Evolutionary conservation across 2,329 filamentous ascomycete genomes (phyloP), one percentile per base, ranked within the genome.

Genomic region (Colletotrichum caudatum): DNA sequence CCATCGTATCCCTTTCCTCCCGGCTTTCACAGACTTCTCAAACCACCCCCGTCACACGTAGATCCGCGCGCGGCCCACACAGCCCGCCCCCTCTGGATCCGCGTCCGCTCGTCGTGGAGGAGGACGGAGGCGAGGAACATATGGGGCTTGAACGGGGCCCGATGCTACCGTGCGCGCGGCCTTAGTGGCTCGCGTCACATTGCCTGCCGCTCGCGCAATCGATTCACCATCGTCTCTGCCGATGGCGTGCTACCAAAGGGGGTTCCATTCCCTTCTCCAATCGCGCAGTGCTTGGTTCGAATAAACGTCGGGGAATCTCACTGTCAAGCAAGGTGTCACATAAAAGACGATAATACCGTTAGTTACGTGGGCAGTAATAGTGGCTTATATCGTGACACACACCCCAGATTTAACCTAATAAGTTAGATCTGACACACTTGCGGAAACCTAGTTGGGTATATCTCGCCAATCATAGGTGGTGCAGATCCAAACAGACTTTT

Each of bases 181-280:
- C 51, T 58, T 61, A 33, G 67, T 60, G 39, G 39, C 26, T 70
- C 59, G 58, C 68, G 68, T 58, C 68, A 71, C 60, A 20, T 53
- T 51, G 58, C 64, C n/a, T 71, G 68, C 68, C 63, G 58, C 68
- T 66, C 51, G 57, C 68, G 68, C 64, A 53, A 71, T 71, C 58
- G 57, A 71, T 71, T 71, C 64, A 71, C 68, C 68, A 71, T 71
- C 64, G 37, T 14, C 35, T 35, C 33, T 23, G 26, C 58, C 35
- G 51, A 71, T 68, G 68, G 64, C 68, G 68, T 71, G 68, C 68
- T 71, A 57, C 41, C 14, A 53, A 18, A 3, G 26, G 14, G n/a
- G n/a, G n/a, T n/a, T n/a, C n/a, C n/a, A 9, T 14, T 12, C 12
- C 1, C 18, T 18, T 18, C 23, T 6, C 23, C 50, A 51, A 53